Conservation (phyloP, 2,329 filamentous ascomycete genomes). For the Pseudohalonectria lignicola region DNA sequence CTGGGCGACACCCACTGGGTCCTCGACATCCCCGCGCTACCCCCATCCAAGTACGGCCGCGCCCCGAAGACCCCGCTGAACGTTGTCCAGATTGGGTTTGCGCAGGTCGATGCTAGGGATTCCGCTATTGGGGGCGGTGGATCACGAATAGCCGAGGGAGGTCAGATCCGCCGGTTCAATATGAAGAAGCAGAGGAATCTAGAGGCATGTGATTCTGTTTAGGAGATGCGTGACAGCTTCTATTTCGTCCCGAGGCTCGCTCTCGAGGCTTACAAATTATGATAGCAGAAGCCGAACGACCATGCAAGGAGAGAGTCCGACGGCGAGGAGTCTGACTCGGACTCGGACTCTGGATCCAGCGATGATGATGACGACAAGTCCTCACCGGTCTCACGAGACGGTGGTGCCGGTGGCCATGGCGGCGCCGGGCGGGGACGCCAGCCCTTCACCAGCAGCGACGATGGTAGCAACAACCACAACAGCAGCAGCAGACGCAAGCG, state of each 20-base stretch:
- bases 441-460: not conserved
- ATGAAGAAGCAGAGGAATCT: conserved; percentile 19
- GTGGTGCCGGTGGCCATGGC: not conserved
- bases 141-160: conserved; percentile 18
- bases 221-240: not conserved
- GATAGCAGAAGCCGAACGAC: not conserved
- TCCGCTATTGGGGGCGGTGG: conserved; percentile 15
- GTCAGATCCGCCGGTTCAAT: conserved; percentile 14
- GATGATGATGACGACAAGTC: conserved; percentile 21
- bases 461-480: not conserved
- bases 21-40: conserved; percentile 39
- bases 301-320: conserved; percentile 20
- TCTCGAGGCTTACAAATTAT: not conserved
- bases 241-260: not conserved
- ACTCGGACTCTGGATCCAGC: conserved; percentile 21
- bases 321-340: too few relatives aligned
- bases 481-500: conserved; percentile 6
- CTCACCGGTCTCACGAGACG: conserved; percentile 8
- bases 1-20: conserved; percentile 68
- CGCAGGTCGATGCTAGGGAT: conserved; percentile 30
- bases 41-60: conserved; percentile 14
- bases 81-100: conserved; percentile 49
- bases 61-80: conserved; percentile 29
- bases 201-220: conserved; percentile 10
- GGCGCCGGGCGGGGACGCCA: not conserved